A percentile compares a stretch with the other conserved stretches of the same genome.
These are phyloP conservation scores for Backusella circina DNA, from an alignment of 192 early-diverging fungal species.

Conservation along the genomic window DNA sequence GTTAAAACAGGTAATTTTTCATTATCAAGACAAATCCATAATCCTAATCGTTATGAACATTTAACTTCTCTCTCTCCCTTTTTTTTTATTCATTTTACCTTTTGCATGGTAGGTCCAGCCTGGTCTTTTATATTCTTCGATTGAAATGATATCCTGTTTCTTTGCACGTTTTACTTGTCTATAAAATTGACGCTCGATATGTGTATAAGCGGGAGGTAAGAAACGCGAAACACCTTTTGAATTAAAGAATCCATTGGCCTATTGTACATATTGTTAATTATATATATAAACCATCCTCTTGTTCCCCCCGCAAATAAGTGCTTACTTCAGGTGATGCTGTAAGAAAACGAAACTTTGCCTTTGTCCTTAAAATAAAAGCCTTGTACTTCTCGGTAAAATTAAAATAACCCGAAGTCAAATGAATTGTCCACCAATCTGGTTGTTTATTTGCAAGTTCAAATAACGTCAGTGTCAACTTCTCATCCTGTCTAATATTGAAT, in stretches of 20 bases:
- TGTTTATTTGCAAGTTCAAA: constrained; percentile 50
- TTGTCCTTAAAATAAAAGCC: constrained; percentile 52
- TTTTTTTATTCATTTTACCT: constrained; percentile 47
- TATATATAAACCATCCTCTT: not conserved
- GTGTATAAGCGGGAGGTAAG: constrained; percentile 89
- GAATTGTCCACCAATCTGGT: constrained; percentile 49
- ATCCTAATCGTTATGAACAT: constrained; percentile 41
- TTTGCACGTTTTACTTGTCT: constrained; percentile 38
- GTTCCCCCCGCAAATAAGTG: not conserved
- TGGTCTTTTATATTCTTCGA: constrained; percentile 73
- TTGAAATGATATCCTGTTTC: constrained; percentile 50
- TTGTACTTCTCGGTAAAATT: constrained; percentile 80
- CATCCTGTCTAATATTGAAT: constrained; percentile 78
- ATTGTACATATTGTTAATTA: not conserved
- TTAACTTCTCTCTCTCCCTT: not conserved
- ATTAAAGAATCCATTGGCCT: constrained; percentile 92
- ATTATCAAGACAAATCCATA: constrained; percentile 68
- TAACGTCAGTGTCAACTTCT: constrained; percentile 57
- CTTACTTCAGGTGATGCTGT: constrained; percentile 84
- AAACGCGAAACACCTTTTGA: constrained; percentile 82
- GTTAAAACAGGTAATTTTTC: constrained; percentile 64
- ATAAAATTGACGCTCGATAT: constrained; percentile 74
- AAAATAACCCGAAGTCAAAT: constrained; percentile 90
- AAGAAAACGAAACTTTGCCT: constrained; percentile 65
- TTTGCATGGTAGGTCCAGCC: constrained; percentile 98